Conservation (phyloP, 345 rosid species). For the Corchorus capsularis region DNA sequence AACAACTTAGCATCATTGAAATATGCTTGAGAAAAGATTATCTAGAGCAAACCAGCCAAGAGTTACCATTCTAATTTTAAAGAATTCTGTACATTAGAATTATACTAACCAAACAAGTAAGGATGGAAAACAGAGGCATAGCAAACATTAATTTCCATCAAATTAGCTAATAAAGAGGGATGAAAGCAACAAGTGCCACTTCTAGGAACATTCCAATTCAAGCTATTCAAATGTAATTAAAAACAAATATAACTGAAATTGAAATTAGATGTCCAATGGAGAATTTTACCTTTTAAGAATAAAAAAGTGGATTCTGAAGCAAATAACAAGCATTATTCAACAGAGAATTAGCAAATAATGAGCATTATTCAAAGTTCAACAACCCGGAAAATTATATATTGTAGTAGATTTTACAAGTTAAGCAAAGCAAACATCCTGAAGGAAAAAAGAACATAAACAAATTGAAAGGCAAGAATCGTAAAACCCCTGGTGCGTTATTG, state of each 20-base stretch:
- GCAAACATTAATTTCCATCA: neutral
- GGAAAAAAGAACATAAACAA: too few relatives aligned
- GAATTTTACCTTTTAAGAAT: neutral
- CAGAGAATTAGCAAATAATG: conserved; percentile 42
- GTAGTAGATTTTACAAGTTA: too few relatives aligned
- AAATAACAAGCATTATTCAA: conserved; percentile 66
- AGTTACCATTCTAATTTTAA: neutral
- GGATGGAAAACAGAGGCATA: neutral
- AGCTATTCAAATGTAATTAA: neutral
- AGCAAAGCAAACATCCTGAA: too few relatives aligned
- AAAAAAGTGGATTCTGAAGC: conserved; percentile 52
- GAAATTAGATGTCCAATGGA: neutral
- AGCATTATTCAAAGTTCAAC: too few relatives aligned
- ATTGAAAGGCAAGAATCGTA: too few relatives aligned
- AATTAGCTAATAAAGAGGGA: neutral
- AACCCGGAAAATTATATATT: too few relatives aligned
- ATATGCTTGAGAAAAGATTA: too few relatives aligned
- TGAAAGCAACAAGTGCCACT: neutral
- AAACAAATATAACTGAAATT: neutral
- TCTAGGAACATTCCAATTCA: neutral
- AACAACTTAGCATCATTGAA: neutral
- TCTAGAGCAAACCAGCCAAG: neutral
- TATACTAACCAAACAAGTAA: neutral
- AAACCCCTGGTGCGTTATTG: too few relatives aligned
- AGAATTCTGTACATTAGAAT: neutral